Evolutionary conservation across 2,329 filamentous ascomycete genomes (phyloP).

Genomic region (Fusarium agapanthi): DNA sequence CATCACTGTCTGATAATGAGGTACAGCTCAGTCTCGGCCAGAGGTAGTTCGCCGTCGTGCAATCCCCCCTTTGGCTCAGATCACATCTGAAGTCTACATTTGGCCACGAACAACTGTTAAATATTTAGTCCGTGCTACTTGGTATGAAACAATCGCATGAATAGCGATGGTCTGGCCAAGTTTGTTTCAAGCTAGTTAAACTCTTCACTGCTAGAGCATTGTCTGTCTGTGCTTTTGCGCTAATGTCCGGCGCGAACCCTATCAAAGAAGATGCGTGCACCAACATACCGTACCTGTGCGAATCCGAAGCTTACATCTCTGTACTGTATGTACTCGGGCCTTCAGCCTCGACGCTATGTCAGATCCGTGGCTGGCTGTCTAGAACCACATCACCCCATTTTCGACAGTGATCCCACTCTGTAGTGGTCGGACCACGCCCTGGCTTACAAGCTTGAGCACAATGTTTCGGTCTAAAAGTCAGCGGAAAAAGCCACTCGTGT

Average conservation of each 20-base stretch:
- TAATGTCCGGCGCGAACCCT: neutral
- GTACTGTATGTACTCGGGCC: neutral
- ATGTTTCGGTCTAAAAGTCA: neutral
- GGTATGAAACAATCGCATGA: neutral
- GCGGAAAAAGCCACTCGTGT: slow-evolving; percentile 3
- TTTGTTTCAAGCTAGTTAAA: neutral
- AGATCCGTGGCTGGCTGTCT: slow-evolving; percentile 18
- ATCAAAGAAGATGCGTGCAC: neutral
- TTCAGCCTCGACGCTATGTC: slow-evolving; percentile 19
- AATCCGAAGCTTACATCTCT: neutral
- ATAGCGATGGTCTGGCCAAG: neutral
- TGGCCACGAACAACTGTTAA: neutral
- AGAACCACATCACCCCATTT: slow-evolving; percentile 11
- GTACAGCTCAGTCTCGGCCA: neutral
- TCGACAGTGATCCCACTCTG: neutral
- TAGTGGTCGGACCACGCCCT: neutral
- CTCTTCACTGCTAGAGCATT: neutral
- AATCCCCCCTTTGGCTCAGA: neutral
- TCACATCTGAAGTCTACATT: neutral
- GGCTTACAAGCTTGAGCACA: neutral
- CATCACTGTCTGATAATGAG: neutral
- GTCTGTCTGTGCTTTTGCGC: neutral
- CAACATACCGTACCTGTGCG: neutral
- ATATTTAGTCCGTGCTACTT: neutral
- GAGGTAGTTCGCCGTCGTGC: neutral